phyloP scores from a whole-genome alignment of 2,329 filamentous ascomycete genomes.

The Epichloe gansuensis region DNA sequence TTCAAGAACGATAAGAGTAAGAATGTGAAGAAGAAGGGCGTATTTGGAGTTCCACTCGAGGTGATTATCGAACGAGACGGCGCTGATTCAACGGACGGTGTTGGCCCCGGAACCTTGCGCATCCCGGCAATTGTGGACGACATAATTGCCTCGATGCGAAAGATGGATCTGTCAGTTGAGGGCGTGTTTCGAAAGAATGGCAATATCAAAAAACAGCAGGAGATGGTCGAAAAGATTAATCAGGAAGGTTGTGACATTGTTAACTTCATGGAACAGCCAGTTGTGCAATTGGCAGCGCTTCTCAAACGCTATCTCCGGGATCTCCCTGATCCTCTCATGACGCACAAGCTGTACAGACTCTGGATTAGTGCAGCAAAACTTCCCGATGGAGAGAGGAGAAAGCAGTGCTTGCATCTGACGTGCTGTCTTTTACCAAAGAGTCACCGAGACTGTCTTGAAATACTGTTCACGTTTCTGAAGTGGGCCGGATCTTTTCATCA shows the following conservation, averaged over 20 bases:
- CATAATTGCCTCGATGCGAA: constrained; percentile 85
- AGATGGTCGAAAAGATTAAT: constrained; percentile 78
- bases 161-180: constrained; percentile 98
- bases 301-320: constrained; percentile 92
- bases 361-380: constrained; percentile 90
- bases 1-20: constrained; percentile 80
- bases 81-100: constrained; percentile 93
- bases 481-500: constrained; percentile 97
- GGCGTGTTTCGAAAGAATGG: constrained; percentile 98
- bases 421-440: constrained; percentile 88
- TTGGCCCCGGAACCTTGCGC: constrained; percentile 79
- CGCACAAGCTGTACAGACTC: constrained; percentile 83
- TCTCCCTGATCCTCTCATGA: constrained; percentile 86
- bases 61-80: constrained; percentile 84
- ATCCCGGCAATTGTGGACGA: constrained; percentile 95
- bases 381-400: constrained; percentile 64
- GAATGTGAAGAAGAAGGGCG: constrained; percentile 76
- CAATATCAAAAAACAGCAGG: constrained; percentile 88
- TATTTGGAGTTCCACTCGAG: constrained; percentile 85
- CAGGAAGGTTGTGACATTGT: constrained; percentile 73
- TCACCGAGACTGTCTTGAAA: constrained; percentile 87
- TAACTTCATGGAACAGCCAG: constrained; percentile 76
- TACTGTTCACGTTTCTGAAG: constrained; percentile 90
- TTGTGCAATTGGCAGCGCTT: constrained; percentile 85
- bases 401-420: constrained; percentile 76